These are phyloP conservation scores for Macrolepiota dolichaula DNA, from an alignment of 768 basidiomycete genomes.

Conservation along the genomic window DNA sequence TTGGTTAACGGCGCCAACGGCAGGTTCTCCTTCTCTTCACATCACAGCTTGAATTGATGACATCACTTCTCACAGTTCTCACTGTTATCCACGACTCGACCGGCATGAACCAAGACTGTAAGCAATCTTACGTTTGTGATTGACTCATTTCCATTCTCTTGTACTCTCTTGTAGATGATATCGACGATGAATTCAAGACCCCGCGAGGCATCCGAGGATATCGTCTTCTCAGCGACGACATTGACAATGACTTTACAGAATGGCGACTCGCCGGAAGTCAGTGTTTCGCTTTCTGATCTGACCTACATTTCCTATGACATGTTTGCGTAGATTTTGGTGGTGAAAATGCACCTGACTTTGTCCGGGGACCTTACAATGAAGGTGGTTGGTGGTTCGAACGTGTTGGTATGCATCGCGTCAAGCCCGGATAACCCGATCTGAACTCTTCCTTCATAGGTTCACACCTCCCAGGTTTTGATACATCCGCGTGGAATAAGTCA, in stretches of 20 bases:
- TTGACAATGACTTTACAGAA: constrained; percentile 24
- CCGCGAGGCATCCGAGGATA: constrained; percentile 71
- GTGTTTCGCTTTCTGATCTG: constrained; percentile 4
- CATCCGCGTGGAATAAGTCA: constrained; percentile 48
- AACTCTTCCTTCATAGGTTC: constrained; percentile 32
- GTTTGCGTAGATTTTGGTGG: constrained; percentile 29
- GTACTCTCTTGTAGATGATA: constrained; percentile 21
- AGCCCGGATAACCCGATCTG: background rate
- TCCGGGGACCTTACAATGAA: constrained; percentile 58
- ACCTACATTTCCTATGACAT: background rate
- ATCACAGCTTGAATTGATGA: background rate
- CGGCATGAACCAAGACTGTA: constrained; percentile 34
- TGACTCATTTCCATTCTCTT: background rate
- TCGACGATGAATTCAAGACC: constrained; percentile 45
- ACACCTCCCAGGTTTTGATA: constrained; percentile 58
- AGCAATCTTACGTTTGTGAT: constrained; percentile 2
- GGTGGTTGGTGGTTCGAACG: constrained; percentile 56
- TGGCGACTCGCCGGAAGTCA: constrained; percentile 41
- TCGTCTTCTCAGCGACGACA: constrained; percentile 34
- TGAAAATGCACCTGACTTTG: constrained; percentile 47
- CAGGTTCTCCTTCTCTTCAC: background rate
- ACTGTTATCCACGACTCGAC: constrained; percentile 34
- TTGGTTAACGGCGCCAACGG: constrained; percentile 26
- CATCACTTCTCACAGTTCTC: constrained; percentile 20
- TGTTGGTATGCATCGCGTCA: constrained; percentile 27